Conservation (phyloP, 352 stramenopile genomes). For the Globisporangium nodosum region DNA sequence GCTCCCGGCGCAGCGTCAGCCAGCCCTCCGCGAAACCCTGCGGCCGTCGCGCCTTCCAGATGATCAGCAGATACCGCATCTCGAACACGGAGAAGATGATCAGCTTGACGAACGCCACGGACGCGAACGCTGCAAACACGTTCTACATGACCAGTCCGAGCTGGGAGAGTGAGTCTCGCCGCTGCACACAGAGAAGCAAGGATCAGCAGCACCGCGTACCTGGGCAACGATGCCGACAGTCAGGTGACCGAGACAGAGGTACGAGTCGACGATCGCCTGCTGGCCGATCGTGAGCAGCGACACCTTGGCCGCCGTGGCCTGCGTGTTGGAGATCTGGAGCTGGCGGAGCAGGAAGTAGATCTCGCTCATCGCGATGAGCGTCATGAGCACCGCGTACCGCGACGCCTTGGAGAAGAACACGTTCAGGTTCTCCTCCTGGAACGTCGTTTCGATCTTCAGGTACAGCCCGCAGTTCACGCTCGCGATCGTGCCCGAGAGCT, state of each 20-base stretch:
- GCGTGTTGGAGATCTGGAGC: slow-evolving; percentile 79
- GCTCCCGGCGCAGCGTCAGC: slow-evolving; percentile 86
- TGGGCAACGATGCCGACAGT: slow-evolving; percentile 91
- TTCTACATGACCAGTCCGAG: slow-evolving; percentile 36
- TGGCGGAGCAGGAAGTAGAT: slow-evolving; percentile 85
- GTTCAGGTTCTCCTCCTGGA: slow-evolving; percentile 81
- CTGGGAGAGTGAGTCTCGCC: too few relatives aligned
- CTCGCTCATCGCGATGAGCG: slow-evolving; percentile 78
- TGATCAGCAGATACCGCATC: slow-evolving; percentile 97
- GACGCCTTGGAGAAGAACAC: slow-evolving; percentile 78
- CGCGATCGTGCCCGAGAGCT: slow-evolving; percentile 51
- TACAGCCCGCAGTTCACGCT: slow-evolving; percentile 79
- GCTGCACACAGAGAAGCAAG: too few relatives aligned
- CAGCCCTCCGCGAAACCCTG: slow-evolving; percentile 84
- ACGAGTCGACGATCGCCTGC: slow-evolving; percentile 90
- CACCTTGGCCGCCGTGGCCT: slow-evolving; percentile 78
- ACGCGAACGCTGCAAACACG: slow-evolving; percentile 95
- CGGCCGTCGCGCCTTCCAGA: slow-evolving; percentile 92
- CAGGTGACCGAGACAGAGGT: slow-evolving; percentile 94
- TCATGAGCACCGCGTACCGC: slow-evolving; percentile 80
- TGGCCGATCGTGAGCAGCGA: slow-evolving; percentile 80
- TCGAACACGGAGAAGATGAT: slow-evolving; percentile 99
- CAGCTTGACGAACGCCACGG: slow-evolving; percentile 96
- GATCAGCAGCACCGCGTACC: slow-evolving; percentile 13
- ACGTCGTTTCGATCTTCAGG: slow-evolving; percentile 65